Percentiles rank a stretch among this genome's conserved stretches.
phyloP scores from a whole-genome alignment of 495 filamentous ascomycete genomes.

The Diplogelasinospora grovesii region DNA sequence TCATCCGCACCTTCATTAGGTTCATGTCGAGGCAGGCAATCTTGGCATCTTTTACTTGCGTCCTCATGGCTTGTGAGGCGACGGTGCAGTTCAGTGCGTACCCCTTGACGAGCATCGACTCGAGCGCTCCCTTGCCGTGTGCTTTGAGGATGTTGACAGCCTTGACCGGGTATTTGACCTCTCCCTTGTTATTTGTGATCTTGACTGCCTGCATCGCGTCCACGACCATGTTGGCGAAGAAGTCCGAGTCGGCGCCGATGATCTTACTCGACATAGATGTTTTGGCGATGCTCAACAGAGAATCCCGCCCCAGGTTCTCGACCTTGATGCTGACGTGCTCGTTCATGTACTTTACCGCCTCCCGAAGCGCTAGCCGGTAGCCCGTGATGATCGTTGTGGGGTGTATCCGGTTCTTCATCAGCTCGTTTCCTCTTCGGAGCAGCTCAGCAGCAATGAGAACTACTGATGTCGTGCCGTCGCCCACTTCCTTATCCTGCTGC shows the following conservation, averaged over 20 bases:
- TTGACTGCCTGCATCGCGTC: constrained; percentile 96
- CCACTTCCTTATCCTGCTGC: constrained; percentile 98
- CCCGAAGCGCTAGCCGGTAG: constrained; percentile 88
- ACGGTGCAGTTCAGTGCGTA: constrained; percentile 99
- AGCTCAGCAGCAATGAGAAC: constrained; percentile 97
- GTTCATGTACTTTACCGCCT: constrained; percentile 98
- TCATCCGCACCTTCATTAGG: constrained; percentile 97
- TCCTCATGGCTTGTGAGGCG: constrained; percentile 96
- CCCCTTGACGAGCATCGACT: constrained; percentile 89
- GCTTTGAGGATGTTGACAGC: constrained; percentile 98
- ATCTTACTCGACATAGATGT: constrained; percentile 99
- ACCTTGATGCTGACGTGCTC: constrained; percentile 96
- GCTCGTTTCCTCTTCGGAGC: constrained; percentile 86
- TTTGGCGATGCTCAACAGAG: constrained; percentile 89
- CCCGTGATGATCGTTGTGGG: constrained; percentile 99
- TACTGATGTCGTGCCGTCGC: constrained; percentile 96
- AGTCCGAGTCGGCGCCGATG: constrained; percentile 91
- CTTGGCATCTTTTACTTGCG: constrained; percentile 85
- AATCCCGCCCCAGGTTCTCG: constrained; percentile 81
- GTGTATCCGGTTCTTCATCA: constrained; percentile 99
- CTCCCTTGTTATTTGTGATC: constrained; percentile 78
- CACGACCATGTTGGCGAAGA: constrained; percentile 95
- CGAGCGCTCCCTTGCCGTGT: constrained; percentile 83
- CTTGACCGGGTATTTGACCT: constrained; percentile 97
- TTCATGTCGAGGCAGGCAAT: constrained; percentile 98